A percentile compares a stretch with the other conserved stretches of the same genome.
Evolutionary conservation across 768 basidiomycete genomes (phyloP).

Genomic region (Trametes meyenii): DNA sequence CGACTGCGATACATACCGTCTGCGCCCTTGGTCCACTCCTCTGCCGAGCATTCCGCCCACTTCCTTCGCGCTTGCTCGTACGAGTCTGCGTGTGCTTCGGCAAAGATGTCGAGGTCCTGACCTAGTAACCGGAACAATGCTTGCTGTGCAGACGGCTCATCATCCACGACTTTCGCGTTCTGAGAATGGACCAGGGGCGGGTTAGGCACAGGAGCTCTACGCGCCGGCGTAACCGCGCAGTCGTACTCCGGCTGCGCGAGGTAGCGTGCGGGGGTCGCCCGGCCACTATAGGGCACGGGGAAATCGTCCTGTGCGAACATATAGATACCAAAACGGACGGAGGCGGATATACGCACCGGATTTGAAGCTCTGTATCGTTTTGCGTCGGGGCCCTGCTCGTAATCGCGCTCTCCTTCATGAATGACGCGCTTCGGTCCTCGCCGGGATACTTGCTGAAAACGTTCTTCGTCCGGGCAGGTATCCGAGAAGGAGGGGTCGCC

Average conservation of each 20-base stretch:
- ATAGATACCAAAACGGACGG: neutral
- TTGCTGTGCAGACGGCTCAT: constrained; percentile 3
- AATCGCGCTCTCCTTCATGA: constrained; percentile 19
- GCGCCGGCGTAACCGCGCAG: neutral
- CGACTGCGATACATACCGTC: constrained; percentile 41
- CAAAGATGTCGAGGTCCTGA: constrained; percentile 45
- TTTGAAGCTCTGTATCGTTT: constrained; percentile 27
- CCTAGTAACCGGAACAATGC: constrained; percentile 46
- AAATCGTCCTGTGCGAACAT: constrained; percentile 15
- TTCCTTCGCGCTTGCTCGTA: constrained; percentile 48
- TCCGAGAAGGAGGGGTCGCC: neutral
- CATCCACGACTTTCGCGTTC: neutral
- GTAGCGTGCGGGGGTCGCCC: constrained; percentile 2
- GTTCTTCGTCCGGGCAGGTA: neutral
- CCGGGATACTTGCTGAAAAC: constrained; percentile 4
- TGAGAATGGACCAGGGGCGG: neutral
- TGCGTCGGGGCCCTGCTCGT: constrained; percentile 18
- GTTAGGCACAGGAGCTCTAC: neutral
- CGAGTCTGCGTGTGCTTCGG: constrained; percentile 43
- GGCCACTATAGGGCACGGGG: neutral
- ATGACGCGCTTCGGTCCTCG: constrained; percentile 8
- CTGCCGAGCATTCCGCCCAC: constrained; percentile 53
- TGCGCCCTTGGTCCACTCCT: constrained; percentile 59
- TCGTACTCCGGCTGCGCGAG: neutral
- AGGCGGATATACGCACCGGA: constrained; percentile 10